Base-by-base conservation (phyloP, 495 filamentous ascomycete species). In the Aspergillus cavernicola region DNA sequence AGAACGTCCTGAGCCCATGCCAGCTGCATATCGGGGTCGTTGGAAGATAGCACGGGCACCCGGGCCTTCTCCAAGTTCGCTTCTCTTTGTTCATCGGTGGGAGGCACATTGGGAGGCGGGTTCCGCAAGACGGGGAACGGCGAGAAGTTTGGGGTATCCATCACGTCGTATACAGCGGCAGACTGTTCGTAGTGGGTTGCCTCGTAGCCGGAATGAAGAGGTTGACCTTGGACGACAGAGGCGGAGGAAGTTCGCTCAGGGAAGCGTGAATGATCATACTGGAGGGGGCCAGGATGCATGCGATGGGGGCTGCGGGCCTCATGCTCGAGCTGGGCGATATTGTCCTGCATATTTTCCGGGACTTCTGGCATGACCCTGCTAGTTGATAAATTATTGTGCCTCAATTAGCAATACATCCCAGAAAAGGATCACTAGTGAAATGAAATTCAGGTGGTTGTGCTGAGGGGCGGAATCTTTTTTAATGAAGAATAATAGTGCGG, bases 11-110 rank as follows among this genome's bases (percentile, higher is more conserved):
- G 86, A 35, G 95, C 93, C 93, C 93, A 98, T 28, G 88, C 86
- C 53, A 98, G 75, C 76, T 98, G 93, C 86, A 96, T 92, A 53
- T 95, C 87, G 29, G 92, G 90, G 64, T 98, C 92, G 57, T 95
- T 92, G 29, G 93, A 97, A 57, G 90, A 90, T 55, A 98, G 76
- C 16, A 98, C 92, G 37, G 86, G 78, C 52, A 84, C 68, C 33
- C 93, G 85, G 35, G 90, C 90, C 64, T 83, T 83, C 66, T 93
- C 90, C 29, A 98, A 73, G 45, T 85, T 89, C 13, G 84, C 83
- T 64, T 96, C 93, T 63, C 92, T 88, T 67, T 97, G 89, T 57
- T 97, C 92, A 70, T 96, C 91, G 55, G 89, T 90, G 2, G 90
- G 90, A 13, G 93, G 95, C 7, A 98, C 89, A 66, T 97, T 95